Conservation (phyloP, 2,329 filamentous ascomycete species). For the Aspergillus uvarum region DNA sequence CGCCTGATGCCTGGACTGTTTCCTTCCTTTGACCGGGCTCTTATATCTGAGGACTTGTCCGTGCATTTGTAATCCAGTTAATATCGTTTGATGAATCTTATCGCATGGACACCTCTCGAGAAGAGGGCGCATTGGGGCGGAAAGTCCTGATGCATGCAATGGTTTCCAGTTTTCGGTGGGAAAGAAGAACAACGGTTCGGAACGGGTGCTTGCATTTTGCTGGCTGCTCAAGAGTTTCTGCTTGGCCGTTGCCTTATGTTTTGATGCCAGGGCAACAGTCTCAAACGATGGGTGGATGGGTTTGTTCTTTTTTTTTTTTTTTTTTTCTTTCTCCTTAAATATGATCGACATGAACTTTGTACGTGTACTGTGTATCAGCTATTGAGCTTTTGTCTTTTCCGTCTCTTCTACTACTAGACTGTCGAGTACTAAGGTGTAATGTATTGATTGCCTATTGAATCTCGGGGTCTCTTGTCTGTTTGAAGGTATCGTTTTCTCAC, state of each 20-base stretch:
- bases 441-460: no score
- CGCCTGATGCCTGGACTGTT: background rate
- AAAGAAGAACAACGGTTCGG: background rate
- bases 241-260: background rate
- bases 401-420: no score
- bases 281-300: background rate
- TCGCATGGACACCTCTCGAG: background rate
- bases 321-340: background rate
- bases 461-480: background rate
- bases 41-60: background rate
- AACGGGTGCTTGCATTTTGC: background rate
- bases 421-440: no score
- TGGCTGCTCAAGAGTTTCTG: background rate
- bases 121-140: no score
- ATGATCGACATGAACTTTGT: background rate
- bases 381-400: background rate
- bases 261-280: background rate
- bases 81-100: background rate
- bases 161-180: background rate
- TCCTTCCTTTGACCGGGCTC: background rate
- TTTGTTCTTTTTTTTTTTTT: background rate
- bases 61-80: slow-evolving; percentile 4
- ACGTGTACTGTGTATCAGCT: background rate
- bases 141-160: background rate
- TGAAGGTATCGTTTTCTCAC: no score